Evolutionary conservation across 768 basidiomycete species (phyloP), one percentile per base, ranked within the genome.

Genomic region (Pleurotus pulmonarius): DNA sequence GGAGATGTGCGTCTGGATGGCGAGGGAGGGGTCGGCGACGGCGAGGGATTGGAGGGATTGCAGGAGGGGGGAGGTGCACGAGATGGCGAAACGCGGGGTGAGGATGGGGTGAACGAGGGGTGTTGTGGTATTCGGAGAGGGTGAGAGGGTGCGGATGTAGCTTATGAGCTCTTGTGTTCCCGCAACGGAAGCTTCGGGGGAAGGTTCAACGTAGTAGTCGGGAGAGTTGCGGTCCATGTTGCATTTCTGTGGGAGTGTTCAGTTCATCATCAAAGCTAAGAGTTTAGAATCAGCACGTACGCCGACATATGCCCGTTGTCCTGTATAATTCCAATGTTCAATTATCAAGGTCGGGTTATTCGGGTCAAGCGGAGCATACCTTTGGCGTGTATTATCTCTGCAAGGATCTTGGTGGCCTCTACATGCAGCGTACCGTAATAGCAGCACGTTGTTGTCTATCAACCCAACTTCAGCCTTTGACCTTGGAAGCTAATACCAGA

Each of bases 11-110:
- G 96, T 98, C 71, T 98, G 96, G 51, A 97, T 89, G 52, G 81
- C 80, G 34, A 98, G 76, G 1, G 70, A 60, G 3, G 84, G 79
- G 63, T 90, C 81, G 3, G 75, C 66, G 18, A 72, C 65, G 0
- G 88, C 88, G 40, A 96, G 70, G 4, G 72, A 61, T 7, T 89
- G 85, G 4, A 98, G 76, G 3, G 73, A 70, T 0, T 65, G 46
- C 49, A 98, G 78, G 26, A 95, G 82, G n/a, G 81, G 72, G 11
- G 77, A 69, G 0, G 94, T 85, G 70, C 94, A 96, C 9, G 91
- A 86, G 57, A 98, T 88, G 20, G 96, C 96, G 69, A 98, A 98
- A n/a, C 96, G 90, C 12, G 96, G 96, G 0, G 96, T 98, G 43
- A 98, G 73, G 64, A 94, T 85, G 4, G 96, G 96, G 56, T 90